phyloP scores from a whole-genome alignment of 176 grass and related monocot genomes.

The Stipa capillata region DNA sequence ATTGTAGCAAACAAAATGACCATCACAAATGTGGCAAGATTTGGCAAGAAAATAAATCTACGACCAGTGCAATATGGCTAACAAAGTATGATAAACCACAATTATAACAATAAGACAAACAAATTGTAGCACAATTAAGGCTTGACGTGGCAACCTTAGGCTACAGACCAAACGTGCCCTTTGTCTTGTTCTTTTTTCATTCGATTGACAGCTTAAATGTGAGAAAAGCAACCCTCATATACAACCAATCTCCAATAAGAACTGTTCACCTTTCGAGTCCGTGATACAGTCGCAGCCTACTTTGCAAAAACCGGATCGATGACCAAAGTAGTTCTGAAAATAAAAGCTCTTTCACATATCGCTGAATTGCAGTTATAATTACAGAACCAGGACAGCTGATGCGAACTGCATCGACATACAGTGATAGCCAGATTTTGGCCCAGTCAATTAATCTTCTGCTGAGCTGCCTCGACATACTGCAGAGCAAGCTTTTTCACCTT shows the following conservation, averaged over 20 bases:
- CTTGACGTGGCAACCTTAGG: too few species aligned
- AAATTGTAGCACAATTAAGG: too few species aligned
- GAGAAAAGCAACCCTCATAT: not conserved
- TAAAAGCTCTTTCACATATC: not conserved
- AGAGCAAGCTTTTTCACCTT: conserved; percentile 88
- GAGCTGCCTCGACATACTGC: conserved; percentile 79
- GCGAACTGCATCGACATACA: not conserved
- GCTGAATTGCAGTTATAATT: too few species aligned
- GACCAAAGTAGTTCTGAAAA: not conserved
- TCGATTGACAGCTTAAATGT: not conserved
- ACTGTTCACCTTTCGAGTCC: not conserved
- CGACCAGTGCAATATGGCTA: too few species aligned
- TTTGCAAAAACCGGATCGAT: not conserved
- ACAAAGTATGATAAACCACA: too few species aligned
- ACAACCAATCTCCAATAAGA: not conserved
- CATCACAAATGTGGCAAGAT: too few species aligned
- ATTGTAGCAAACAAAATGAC: too few species aligned
- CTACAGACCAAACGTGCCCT: too few species aligned
- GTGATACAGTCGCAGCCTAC: not conserved
- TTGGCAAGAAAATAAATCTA: too few species aligned
- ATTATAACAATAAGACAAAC: too few species aligned
- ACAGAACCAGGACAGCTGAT: not conserved
- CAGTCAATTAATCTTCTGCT: conserved; percentile 36
- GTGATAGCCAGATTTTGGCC: not conserved
- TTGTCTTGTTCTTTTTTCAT: not conserved